Base-by-base conservation (phyloP, 441 rosid genomes). In the Euphorbia schlechtendalii region DNA sequence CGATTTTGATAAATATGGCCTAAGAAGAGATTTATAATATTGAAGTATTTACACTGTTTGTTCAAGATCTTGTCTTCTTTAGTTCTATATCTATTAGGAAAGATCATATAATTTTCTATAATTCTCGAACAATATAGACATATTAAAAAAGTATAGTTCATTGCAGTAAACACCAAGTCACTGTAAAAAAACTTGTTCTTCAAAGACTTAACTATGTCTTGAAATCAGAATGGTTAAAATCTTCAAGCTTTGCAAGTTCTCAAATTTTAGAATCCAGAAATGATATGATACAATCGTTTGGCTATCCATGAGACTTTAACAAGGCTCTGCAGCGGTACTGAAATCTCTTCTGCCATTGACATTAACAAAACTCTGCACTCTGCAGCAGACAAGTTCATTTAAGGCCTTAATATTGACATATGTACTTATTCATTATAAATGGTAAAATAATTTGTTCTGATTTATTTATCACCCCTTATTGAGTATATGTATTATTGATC, bases 331-430 rank as follows among this genome's bases (percentile, higher is more conserved):
- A 81, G 71, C 40, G 87, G 76, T 70, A 56, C 64, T 11, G 58
- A 66, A 21, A 84, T 81, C 66, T 86, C 92, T 71, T 71, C 74
- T 4, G 83, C 76, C 10, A 73, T 69, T 67, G 72, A 60, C 82
- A 68, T 79, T 61, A 84, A 38, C 59, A 76, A 36, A 65, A 71
- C 77, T 77, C 85, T 69, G 78, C 83, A 84, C 77, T 83, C 86
- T 86, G 84, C 75, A 62, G 38, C 58, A 64, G 6, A 66, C 32
- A 63, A 36, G 57, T 36, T 18, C 13, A 28, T 46, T 27, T 28
- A 10, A 45, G 49, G 30, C 30, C 30, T 27, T 27, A 27, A 27
- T 27, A 27, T 27, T 27, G 30, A 4, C 1, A 27, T 27, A 27
- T 27, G 30, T 27, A 4, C 4, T 27, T 27, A 4, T 27, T 27